Percentiles rank a stretch among this genome's conserved stretches.
These are phyloP conservation scores for Naematelia aurantialba DNA, from an alignment of 768 basidiomycete species.

Conservation along the genomic window DNA sequence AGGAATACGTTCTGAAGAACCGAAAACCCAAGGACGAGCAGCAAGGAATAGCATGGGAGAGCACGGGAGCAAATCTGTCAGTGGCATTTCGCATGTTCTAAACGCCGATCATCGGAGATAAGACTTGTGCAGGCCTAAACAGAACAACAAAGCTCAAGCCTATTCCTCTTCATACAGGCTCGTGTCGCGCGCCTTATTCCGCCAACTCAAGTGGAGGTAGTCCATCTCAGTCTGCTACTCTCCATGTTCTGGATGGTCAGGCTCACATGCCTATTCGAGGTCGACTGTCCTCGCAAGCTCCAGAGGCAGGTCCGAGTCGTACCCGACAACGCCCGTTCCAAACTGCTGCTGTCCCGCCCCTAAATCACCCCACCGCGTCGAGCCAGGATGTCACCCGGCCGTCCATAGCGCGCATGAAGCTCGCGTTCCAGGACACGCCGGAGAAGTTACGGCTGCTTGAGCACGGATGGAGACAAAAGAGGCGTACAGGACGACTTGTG, in stretches of 20 bases:
- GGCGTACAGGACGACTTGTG: too few species aligned
- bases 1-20: constrained; percentile 20
- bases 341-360: too few species aligned
- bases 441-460: constrained; percentile 27
- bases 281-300: too few species aligned
- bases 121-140: neutral
- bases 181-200: too few species aligned
- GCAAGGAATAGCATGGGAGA: neutral
- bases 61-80: neutral
- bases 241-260: neutral
- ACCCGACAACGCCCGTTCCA: too few species aligned
- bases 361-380: too few species aligned
- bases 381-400: neutral
- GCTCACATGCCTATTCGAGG: too few species aligned
- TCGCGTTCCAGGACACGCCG: constrained; percentile 24
- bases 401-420: neutral
- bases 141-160: neutral
- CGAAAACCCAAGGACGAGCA: neutral
- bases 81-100: neutral
- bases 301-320: too few species aligned
- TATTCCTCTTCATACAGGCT: neutral
- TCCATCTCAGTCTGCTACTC: neutral
- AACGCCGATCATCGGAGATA: neutral
- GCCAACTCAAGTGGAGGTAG: neutral
- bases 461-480: constrained; percentile 28